A percentile compares a stretch with the other conserved stretches of the same genome.
Conservation (phyloP, 1,139 yeast species). For the Saccharomycopsis hybrid region DNA sequence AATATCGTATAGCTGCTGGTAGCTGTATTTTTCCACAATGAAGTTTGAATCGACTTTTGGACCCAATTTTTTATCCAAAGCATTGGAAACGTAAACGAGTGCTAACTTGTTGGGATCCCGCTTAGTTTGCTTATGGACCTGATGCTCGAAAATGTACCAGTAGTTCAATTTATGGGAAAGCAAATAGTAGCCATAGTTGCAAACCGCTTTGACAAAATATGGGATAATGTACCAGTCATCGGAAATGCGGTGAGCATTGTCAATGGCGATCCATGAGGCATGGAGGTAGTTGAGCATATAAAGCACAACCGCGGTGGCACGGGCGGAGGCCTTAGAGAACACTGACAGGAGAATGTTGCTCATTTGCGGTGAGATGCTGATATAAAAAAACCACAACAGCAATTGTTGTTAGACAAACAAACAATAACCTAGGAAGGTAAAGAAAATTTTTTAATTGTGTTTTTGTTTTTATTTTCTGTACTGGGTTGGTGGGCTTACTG, state of each 20-base stretch:
- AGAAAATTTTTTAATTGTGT: no score
- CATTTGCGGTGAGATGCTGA: no score
- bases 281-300: background rate
- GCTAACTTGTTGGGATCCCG: slow-evolving; percentile 42
- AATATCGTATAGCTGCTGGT: slow-evolving; percentile 57
- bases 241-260: slow-evolving; percentile 44
- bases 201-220: slow-evolving; percentile 36
- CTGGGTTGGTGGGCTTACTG: no score
- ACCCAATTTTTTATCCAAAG: slow-evolving; percentile 20
- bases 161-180: slow-evolving; percentile 47
- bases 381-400: no score
- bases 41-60: slow-evolving; percentile 46
- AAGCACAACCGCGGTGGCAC: background rate
- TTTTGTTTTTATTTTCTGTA: no score
- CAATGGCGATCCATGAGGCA: slow-evolving; percentile 28
- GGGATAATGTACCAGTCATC: slow-evolving; percentile 49
- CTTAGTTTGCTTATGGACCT: slow-evolving; percentile 2
- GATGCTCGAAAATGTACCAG: slow-evolving; percentile 57
- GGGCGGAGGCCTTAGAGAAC: background rate
- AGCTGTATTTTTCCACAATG: slow-evolving; percentile 57
- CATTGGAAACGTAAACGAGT: slow-evolving; percentile 54
- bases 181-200: slow-evolving; percentile 40
- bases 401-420: no score
- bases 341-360: background rate
- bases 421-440: no score